These are phyloP conservation scores for Bidens hawaiensis DNA, from an alignment of 140 eudicot genomes.

Conservation along the genomic window DNA sequence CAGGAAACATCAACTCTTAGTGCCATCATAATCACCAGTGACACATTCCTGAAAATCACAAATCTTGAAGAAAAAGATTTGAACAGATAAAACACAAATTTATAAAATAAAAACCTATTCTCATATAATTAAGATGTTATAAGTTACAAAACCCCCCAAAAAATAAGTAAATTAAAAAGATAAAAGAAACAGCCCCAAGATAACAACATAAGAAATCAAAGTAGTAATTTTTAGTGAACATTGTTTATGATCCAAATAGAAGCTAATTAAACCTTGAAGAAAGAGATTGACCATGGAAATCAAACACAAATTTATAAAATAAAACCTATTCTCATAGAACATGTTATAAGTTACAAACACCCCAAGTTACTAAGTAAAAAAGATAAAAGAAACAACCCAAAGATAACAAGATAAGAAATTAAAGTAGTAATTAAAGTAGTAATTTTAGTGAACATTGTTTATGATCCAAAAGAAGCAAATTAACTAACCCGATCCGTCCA, in stretches of 20 bases:
- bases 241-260: too few relatives aligned
- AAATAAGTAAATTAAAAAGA: too few relatives aligned
- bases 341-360: slow-evolving; percentile 24
- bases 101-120: not conserved
- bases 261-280: too few relatives aligned
- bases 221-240: too few relatives aligned
- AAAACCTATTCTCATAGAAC: slow-evolving; percentile 21
- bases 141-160: too few relatives aligned
- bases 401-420: slow-evolving; percentile 9
- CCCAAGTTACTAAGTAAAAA: not conserved
- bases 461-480: slow-evolving; percentile 28
- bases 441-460: slow-evolving; percentile 20
- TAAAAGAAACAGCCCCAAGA: too few relatives aligned
- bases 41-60: slow-evolving; percentile 33
- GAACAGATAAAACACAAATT: not conserved
- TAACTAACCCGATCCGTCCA: slow-evolving; percentile 21
- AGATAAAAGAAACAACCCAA: slow-evolving; percentile 11
- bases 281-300: not conserved
- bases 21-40: slow-evolving; percentile 17
- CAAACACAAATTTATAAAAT: slow-evolving; percentile 7
- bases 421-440: too few relatives aligned
- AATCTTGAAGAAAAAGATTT: slow-evolving; percentile 13
- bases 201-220: too few relatives aligned
- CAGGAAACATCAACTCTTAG: slow-evolving; percentile 27
- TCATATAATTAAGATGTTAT: too few relatives aligned